Conservation (phyloP, 108 stramenopile species). For the Skeletonema marinoi region DNA sequence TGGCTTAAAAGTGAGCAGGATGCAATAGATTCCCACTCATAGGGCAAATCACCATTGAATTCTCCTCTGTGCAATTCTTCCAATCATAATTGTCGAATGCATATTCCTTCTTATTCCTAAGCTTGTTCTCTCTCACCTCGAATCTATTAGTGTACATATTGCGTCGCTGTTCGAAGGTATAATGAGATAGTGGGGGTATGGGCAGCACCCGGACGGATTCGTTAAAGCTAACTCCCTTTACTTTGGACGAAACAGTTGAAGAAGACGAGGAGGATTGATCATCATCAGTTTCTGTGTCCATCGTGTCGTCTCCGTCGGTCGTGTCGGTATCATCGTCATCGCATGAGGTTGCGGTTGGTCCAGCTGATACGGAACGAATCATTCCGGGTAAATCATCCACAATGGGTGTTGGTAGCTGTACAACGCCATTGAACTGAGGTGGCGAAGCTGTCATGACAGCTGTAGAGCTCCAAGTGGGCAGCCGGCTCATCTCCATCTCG, state of each 20-base stretch:
- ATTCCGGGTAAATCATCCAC: not conserved
- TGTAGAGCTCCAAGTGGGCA: slow-evolving; percentile 2
- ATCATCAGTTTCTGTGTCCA: not conserved
- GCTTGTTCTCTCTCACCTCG: slow-evolving; percentile 44
- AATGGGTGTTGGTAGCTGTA: not conserved
- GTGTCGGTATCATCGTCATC: not conserved
- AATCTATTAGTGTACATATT: slow-evolving; percentile 42
- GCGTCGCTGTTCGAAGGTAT: slow-evolving; percentile 18
- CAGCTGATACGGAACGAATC: not conserved
- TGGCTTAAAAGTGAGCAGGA: slow-evolving; percentile 32
- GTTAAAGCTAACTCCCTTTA: slow-evolving; percentile 35
- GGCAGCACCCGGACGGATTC: slow-evolving; percentile 39
- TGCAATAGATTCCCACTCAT: slow-evolving; percentile 38
- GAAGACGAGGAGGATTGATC: not conserved
- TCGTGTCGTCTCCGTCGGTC: not conserved
- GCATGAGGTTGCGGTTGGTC: not conserved
- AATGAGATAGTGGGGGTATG: slow-evolving; percentile 22
- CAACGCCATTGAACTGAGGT: not conserved
- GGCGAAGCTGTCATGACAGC: slow-evolving; percentile 1
- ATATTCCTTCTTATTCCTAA: slow-evolving; percentile 48
- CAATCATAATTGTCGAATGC: slow-evolving; percentile 49
- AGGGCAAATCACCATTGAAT: slow-evolving; percentile 28
- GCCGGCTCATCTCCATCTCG: not conserved
- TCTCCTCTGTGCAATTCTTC: slow-evolving; percentile 50
- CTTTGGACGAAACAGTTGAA: not conserved